Percentiles rank a stretch among this genome's conserved stretches.
phyloP scores from a whole-genome alignment of 768 basidiomycete genomes.

The Lentinula edodes region DNA sequence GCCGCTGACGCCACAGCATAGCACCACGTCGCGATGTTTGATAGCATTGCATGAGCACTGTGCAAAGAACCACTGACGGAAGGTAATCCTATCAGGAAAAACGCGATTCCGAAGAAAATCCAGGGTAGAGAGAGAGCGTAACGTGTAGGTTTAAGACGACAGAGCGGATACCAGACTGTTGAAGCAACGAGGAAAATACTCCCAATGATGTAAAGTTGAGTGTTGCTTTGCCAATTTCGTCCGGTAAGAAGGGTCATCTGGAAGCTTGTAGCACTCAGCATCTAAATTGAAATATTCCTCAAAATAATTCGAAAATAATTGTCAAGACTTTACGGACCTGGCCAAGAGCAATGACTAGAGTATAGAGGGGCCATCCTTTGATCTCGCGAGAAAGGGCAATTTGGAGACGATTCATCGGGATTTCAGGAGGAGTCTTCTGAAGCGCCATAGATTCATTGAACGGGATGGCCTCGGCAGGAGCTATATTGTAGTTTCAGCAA shows the following conservation, averaged over 20 bases:
- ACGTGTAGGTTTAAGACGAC: constrained; percentile 83
- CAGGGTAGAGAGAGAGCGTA: constrained; percentile 84
- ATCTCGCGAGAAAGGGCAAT: constrained; percentile 78
- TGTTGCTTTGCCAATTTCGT: constrained; percentile 71
- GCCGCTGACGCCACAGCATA: constrained; percentile 93
- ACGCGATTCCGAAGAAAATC: constrained; percentile 87
- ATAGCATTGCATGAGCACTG: constrained; percentile 57
- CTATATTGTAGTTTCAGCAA: constrained; percentile 11
- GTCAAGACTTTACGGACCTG: constrained; percentile 40
- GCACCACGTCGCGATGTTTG: constrained; percentile 81
- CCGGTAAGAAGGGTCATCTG: constrained; percentile 90
- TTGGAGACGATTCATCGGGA: constrained; percentile 79
- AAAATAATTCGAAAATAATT: constrained; percentile 7
- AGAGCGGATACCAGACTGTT: constrained; percentile 84
- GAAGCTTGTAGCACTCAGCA: constrained; percentile 90
- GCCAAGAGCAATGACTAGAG: constrained; percentile 81
- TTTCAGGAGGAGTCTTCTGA: constrained; percentile 44
- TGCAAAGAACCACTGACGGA: constrained; percentile 59
- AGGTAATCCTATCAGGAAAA: constrained; percentile 88
- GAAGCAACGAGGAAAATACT: constrained; percentile 84
- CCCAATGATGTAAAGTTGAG: constrained; percentile 89
- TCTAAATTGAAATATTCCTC: constrained; percentile 30
- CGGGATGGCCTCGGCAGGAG: constrained; percentile 49
- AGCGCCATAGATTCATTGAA: constrained; percentile 39
- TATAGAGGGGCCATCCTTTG: constrained; percentile 87